These are phyloP conservation scores for Cyclotella baltica DNA, from an alignment of 108 stramenopile species.

Conservation along the genomic window DNA sequence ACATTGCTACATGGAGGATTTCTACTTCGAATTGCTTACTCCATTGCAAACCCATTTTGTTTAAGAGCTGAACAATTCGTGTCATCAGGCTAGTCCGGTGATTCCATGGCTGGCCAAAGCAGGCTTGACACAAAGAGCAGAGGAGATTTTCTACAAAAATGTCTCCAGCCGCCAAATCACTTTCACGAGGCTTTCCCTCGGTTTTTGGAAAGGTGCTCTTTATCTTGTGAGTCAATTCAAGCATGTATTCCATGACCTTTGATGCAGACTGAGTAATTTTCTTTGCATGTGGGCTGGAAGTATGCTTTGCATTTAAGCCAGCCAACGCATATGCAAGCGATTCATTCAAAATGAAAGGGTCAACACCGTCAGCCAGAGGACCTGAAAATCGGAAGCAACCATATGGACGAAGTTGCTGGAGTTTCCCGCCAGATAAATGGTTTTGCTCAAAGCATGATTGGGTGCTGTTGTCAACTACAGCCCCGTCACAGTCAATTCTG, in stretches of 20 bases:
- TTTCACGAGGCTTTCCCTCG: neutral
- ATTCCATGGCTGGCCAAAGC: constrained; percentile 62
- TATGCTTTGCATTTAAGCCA: neutral
- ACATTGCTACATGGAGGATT: constrained; percentile 74
- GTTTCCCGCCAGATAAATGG: constrained; percentile 36
- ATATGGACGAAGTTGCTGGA: constrained; percentile 68
- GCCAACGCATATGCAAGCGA: constrained; percentile 64
- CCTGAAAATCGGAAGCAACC: constrained; percentile 72
- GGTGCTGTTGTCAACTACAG: constrained; percentile 32
- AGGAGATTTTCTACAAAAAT: constrained; percentile 65
- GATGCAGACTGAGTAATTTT: neutral
- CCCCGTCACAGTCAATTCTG: constrained; percentile 74
- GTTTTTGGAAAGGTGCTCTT: neutral
- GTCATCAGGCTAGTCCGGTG: constrained; percentile 49
- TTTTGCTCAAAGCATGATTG: constrained; percentile 34
- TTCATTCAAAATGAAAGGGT: constrained; percentile 64
- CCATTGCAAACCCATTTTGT: constrained; percentile 61
- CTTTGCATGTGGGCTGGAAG: neutral
- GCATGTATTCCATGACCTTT: neutral
- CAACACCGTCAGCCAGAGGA: constrained; percentile 37
- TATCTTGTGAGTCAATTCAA: constrained; percentile 7
- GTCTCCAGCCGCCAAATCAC: constrained; percentile 20
- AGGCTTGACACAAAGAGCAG: constrained; percentile 56
- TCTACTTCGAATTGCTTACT: constrained; percentile 69
- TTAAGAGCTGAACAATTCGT: constrained; percentile 55